phyloP scores from a whole-genome alignment of 2,329 filamentous ascomycete genomes.

The Fusarium nygamai region DNA sequence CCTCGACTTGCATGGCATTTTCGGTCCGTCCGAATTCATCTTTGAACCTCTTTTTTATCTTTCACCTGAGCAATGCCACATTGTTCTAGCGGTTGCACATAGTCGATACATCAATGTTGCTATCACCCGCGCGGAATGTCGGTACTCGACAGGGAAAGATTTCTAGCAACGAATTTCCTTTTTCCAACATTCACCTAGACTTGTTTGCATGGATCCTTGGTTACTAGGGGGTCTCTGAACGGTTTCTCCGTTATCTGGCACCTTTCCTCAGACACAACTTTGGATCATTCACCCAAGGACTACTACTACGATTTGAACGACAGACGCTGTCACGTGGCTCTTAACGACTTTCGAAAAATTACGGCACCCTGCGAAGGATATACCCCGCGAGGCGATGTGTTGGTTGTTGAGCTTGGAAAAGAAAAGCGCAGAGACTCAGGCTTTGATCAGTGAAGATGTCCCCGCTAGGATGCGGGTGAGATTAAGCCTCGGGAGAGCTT shows the following conservation, averaged over 20 bases:
- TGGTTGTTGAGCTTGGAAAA: slow-evolving; percentile 50
- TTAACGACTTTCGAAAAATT: slow-evolving; percentile 49
- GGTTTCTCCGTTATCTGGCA: slow-evolving; percentile 40
- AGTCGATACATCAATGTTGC: not conserved
- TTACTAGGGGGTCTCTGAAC: slow-evolving; percentile 42
- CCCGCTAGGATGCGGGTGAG: slow-evolving; percentile 28
- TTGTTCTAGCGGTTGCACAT: slow-evolving; percentile 8
- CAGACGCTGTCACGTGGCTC: slow-evolving; percentile 51
- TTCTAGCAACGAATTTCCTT: slow-evolving; percentile 43
- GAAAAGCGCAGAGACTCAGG: slow-evolving; percentile 44
- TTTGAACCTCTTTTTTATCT: slow-evolving; percentile 36
- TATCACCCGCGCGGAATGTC: not conserved
- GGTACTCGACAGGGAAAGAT: slow-evolving; percentile 26
- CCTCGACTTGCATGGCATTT: slow-evolving; percentile 45
- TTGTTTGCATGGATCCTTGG: slow-evolving; percentile 45
- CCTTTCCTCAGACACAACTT: slow-evolving; percentile 47
- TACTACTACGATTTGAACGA: slow-evolving; percentile 49
- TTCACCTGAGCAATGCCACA: slow-evolving; percentile 26
- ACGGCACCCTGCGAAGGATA: slow-evolving; percentile 55
- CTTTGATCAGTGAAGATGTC: slow-evolving; percentile 37
- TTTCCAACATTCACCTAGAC: slow-evolving; percentile 45
- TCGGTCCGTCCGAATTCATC: slow-evolving; percentile 44
- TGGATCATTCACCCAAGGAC: slow-evolving; percentile 48
- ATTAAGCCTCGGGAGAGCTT: slow-evolving; percentile 42
- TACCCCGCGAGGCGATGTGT: slow-evolving; percentile 53